Conservation (phyloP, 2,329 filamentous ascomycete species). For the Chrysosporium queenslandicum region DNA sequence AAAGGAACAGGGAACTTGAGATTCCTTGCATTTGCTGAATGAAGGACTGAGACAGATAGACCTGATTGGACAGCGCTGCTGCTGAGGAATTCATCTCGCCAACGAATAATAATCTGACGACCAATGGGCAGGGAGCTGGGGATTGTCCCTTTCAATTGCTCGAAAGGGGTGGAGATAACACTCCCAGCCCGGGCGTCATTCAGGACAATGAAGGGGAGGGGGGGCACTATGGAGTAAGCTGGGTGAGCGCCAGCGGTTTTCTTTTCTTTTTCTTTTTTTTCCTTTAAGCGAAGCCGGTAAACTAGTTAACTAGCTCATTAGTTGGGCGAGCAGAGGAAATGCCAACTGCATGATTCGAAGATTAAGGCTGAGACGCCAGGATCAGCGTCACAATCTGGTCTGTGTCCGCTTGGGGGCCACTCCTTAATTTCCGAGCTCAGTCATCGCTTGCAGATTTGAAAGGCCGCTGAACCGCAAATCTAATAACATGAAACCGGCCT, state of each 20-base stretch:
- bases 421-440: conserved; percentile 9
- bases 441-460: background rate
- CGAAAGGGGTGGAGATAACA: background rate
- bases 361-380: conserved; percentile 10
- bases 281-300: background rate
- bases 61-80: background rate
- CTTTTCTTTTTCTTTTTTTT: background rate
- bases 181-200: no score
- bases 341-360: background rate
- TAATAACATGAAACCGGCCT: background rate
- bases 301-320: background rate
- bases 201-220: no score
- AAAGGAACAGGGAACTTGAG: background rate
- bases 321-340: background rate
- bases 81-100: background rate
- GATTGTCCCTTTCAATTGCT: background rate
- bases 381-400: conserved; percentile 2
- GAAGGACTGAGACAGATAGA: background rate
- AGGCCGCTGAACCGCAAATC: background rate
- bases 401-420: background rate
- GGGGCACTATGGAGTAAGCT: background rate
- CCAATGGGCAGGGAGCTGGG: background rate
- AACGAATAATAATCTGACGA: background rate
- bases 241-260: background rate
- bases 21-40: background rate